phyloP scores from a whole-genome alignment of 768 basidiomycete species.

The Sporobolomyces phaffii region DNA sequence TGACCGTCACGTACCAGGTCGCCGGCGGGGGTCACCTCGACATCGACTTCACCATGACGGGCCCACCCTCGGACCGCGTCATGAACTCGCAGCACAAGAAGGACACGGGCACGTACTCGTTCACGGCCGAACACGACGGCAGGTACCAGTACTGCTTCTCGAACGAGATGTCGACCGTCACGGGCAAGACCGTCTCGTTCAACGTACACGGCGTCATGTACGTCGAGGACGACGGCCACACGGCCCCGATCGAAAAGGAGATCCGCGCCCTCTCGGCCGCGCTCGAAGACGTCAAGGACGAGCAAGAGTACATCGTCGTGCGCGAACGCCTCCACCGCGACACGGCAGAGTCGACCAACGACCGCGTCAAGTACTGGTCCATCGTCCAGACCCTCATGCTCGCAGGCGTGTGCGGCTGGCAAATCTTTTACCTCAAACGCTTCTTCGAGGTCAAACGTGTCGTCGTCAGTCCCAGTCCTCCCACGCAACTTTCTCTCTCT shows the following conservation, averaged over 20 bases:
- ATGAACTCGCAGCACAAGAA: slow-evolving; percentile 76
- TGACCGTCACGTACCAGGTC: slow-evolving; percentile 99
- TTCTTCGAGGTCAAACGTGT: slow-evolving; percentile 45
- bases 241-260: slow-evolving; percentile 94
- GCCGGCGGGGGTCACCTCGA: slow-evolving; percentile 94
- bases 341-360: slow-evolving; percentile 61
- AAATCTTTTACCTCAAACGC: slow-evolving; percentile 87
- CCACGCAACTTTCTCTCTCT: neutral
- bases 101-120: slow-evolving; percentile 78
- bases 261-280: slow-evolving; percentile 76
- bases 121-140: slow-evolving; percentile 81
- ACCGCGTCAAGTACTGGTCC: slow-evolving; percentile 98
- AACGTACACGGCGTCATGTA: slow-evolving; percentile 97
- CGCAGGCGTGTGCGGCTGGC: slow-evolving; percentile 88
- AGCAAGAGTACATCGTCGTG: slow-evolving; percentile 96
- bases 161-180: slow-evolving; percentile 94
- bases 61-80: slow-evolving; percentile 59
- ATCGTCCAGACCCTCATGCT: slow-evolving; percentile 80
- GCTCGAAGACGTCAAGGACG: slow-evolving; percentile 85
- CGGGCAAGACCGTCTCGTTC: slow-evolving; percentile 96
- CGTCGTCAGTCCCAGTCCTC: slow-evolving; percentile 14
- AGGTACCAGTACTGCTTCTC: slow-evolving; percentile 95
- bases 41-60: slow-evolving; percentile 91
- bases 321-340: slow-evolving; percentile 87
- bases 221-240: slow-evolving; percentile 73